These are phyloP conservation scores for Naganishia onofrii DNA, from an alignment of 768 basidiomycete species.

Conservation along the genomic window DNA sequence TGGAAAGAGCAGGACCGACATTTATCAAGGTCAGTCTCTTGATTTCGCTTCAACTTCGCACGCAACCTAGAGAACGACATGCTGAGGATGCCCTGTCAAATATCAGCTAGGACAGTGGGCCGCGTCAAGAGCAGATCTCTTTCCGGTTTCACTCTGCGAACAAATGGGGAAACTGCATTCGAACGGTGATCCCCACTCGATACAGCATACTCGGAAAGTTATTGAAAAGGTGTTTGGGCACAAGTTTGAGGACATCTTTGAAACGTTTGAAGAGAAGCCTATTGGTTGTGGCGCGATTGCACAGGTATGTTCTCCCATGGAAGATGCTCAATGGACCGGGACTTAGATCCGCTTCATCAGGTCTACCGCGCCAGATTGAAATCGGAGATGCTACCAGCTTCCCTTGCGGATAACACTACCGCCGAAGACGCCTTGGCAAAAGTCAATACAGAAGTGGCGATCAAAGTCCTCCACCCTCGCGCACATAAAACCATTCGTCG, in stretches of 20 bases:
- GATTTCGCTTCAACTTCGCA: constrained; percentile 20
- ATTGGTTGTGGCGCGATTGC: constrained; percentile 99
- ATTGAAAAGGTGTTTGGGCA: constrained; percentile 80
- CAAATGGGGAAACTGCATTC: constrained; percentile 84
- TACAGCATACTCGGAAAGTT: constrained; percentile 73
- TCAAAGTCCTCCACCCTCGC: constrained; percentile 90
- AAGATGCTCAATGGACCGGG: neutral
- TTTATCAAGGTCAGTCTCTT: constrained; percentile 76
- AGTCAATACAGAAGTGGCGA: constrained; percentile 69
- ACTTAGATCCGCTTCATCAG: constrained; percentile 52
- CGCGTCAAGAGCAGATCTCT: constrained; percentile 87
- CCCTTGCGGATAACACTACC: constrained; percentile 59
- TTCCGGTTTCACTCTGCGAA: constrained; percentile 80
- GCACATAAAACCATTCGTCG: constrained; percentile 77
- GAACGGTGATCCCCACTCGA: constrained; percentile 73
- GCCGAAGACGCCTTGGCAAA: neutral
- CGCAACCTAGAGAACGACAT: neutral
- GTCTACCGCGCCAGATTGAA: constrained; percentile 87
- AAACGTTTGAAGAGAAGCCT: constrained; percentile 77
- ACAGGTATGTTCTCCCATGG: constrained; percentile 56
- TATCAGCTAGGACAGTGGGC: constrained; percentile 90
- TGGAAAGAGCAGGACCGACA: constrained; percentile 93
- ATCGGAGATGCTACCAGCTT: constrained; percentile 77
- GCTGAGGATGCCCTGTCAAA: constrained; percentile 44
- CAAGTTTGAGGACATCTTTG: constrained; percentile 83